Base-by-base conservation (phyloP, 2,329 filamentous ascomycete genomes). In the Escovopsis sp. region DNA sequence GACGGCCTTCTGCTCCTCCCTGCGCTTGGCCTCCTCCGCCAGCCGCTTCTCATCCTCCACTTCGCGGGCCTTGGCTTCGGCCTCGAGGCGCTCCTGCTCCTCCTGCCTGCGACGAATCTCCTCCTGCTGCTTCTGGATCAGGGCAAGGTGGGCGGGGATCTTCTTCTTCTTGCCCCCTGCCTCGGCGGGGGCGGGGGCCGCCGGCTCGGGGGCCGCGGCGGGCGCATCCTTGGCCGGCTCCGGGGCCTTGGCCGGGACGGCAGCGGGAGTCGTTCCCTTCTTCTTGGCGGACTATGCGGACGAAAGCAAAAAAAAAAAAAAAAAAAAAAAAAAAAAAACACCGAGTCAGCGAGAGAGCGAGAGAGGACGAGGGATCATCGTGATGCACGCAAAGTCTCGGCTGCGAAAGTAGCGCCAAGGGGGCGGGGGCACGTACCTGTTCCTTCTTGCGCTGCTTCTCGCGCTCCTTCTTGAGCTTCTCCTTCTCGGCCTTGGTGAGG, bases 371-470 rank as follows among this genome's bases (percentile, higher is more conserved):
- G 11, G 11, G 27, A 30, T 30, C 27, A 11, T 30, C 27, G 3
- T 30, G 11, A 30, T 30, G 8, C 7, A 15, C 35, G 30, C n/a
- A 35, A 25, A 14, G 36, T 32, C 24, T 20, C 6, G 20, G 20
- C 20, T 20, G 20, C 6, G 20, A 15, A n/a, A 16, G 13, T 33
- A 32, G 37, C 34, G 8, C 31, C 24, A 14, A 11, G 41, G 16
- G 25, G 13, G 14, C 16, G 15, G 16, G 16, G 24, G 8, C 42
- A 54, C 24, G 37, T 52, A 91, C 86, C 76, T 96, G 83, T 64
- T 98, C 91, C 77, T 88, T 98, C 70, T 98, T 98, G 51, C 88
- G 75, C 67, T 91, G 84, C 77, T 98, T 98, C 70, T 98, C 91
- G 47, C 86, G 79, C 68, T 98, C 91, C 68, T 95, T 98, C 74